Evolutionary conservation across 129 eudicot genomes (phyloP), one percentile per base, ranked within the genome.

Genomic region (Flaveria trinervia): DNA sequence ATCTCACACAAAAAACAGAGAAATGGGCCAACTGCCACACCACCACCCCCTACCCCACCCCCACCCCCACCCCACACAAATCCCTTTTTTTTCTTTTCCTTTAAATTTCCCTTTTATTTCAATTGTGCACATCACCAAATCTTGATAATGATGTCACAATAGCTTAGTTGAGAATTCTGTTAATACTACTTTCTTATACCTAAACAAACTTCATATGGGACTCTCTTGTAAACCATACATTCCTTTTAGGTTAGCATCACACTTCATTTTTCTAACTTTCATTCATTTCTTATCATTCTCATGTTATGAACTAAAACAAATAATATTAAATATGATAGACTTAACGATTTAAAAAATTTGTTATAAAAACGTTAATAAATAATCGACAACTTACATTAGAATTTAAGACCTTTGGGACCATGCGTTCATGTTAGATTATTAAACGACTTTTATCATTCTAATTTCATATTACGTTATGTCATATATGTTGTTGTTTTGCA

Each of bases 161-260:
- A 12, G 55, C 79, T 80, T 55, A 67, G 48, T 74, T 67, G 79
- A 56, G 84, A 80, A 80, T 80, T 48, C 74, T 73, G 73, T 80
- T 80, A 73, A 80, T 80, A 75, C 74, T 25, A 72, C 79, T 80
- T 80, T 80, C 79, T 80, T 73, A 43, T 73, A 66, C 75, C 75
- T 73, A 80, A 80, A 65, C 79, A 80, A 56, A 73, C 70, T 23
- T 80, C 51, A 72, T 12, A 64, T 73, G 62, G 66, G 79, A 65
- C 41, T 79, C 73, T 57, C 65, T 79, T 79, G 39, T 65, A 72
- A 72, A 79, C 78, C 78, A 72, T 79, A 50, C 67, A 26, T 56
- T 77, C 49, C 51, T 78, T 69, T 78, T 68, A 49, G 45, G 76
- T 60, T 60, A 72, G 74, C 79, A 66, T 26, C 30, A 73, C 52